phyloP scores from a whole-genome alignment of 2,329 filamentous ascomycete genomes.

The Phyllosticta citrichinensis region DNA sequence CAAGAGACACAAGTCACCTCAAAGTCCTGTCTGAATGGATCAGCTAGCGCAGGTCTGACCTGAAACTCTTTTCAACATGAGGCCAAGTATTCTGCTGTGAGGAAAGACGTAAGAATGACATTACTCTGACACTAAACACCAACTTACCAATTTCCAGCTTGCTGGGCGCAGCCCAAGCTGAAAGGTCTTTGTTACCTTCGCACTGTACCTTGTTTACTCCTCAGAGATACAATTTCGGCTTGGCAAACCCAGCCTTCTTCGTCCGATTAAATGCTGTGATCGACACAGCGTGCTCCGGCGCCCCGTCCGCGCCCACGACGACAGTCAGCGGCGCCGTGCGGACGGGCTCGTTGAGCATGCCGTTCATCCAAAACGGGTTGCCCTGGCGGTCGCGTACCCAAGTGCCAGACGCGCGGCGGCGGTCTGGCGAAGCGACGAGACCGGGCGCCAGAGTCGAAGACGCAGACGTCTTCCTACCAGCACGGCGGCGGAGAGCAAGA shows the following conservation, averaged over 20 bases:
- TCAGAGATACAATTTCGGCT: background rate
- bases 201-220: background rate
- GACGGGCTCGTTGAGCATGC: background rate
- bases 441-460: background rate
- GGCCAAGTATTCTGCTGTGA: too few species aligned
- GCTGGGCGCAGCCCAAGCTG: too few species aligned
- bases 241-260: background rate
- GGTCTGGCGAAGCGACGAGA: background rate
- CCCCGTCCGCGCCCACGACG: background rate
- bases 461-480: background rate
- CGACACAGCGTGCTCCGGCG: background rate
- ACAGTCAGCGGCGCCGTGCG: background rate
- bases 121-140: too few species aligned
- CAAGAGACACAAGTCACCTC: too few species aligned
- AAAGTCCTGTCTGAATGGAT: too few species aligned
- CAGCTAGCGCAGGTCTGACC: too few species aligned
- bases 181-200: too few species aligned
- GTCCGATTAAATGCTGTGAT: background rate
- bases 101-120: too few species aligned
- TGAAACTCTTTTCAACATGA: too few species aligned
- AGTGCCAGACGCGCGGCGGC: too few species aligned
- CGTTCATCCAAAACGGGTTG: background rate
- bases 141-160: too few species aligned
- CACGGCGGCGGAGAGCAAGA: background rate
- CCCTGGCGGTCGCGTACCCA: background rate